Evolutionary conservation across 345 rosid genomes (phyloP).

Genomic region (Iberis pinnata): DNA sequence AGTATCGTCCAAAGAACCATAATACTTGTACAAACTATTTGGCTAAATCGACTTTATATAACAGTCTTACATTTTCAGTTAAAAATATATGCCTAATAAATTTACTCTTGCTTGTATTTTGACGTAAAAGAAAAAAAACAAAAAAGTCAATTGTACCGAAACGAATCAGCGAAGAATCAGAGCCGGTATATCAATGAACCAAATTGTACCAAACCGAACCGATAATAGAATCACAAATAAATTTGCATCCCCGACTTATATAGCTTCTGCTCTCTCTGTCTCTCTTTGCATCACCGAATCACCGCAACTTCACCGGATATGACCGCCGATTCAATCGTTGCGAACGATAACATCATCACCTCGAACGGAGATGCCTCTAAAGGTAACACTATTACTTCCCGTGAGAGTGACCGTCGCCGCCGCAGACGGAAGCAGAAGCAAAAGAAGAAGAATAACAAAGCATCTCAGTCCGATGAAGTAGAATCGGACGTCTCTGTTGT

Average conservation of each 20-base stretch:
- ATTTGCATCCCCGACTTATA: neutral
- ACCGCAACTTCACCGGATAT: neutral
- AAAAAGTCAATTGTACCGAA: no score
- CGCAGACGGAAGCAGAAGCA: constrained; percentile 76
- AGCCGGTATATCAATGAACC: neutral
- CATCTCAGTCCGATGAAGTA: constrained; percentile 26
- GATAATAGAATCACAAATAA: neutral
- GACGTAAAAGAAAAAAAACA: neutral
- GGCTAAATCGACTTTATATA: no score
- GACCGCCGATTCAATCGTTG: constrained; percentile 30
- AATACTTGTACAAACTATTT: no score
- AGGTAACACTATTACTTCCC: constrained; percentile 28
- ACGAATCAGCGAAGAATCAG: neutral
- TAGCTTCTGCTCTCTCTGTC: neutral
- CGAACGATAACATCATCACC: constrained; percentile 36
- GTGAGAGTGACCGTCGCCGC: constrained; percentile 55
- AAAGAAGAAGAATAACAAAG: constrained; percentile 63
- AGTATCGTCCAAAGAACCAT: no score
- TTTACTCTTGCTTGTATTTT: no score
- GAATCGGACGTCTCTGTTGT: constrained; percentile 36
- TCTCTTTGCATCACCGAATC: constrained; percentile 1
- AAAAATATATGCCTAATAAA: no score
- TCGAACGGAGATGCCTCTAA: constrained; percentile 10
- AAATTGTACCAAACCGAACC: constrained; percentile 1
- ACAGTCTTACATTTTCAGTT: no score